Base-by-base conservation (phyloP, 345 rosid species). In the Melastoma malabathricum region DNA sequence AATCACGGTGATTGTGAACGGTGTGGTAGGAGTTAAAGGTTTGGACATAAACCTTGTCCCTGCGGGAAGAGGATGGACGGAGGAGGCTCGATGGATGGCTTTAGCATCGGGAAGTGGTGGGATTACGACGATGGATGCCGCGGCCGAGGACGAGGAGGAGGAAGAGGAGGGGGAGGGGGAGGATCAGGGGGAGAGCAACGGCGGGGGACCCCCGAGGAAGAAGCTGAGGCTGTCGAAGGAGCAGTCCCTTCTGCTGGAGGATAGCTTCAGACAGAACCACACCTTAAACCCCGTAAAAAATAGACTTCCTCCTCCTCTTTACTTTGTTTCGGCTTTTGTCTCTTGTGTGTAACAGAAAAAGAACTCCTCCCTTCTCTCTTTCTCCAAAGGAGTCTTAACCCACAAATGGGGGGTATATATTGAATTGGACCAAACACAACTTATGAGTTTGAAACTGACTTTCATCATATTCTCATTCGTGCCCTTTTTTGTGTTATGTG, bases 231-330 rank as follows among this genome's bases (percentile, higher is more conserved):
- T 90, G 13, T 66, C 92, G 6, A 90, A 89, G 59, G 98, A 86
- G 60, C 98, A 90, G 51, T 82, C 96, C 56, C 90, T 86, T 43
- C 94, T 86, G 46, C 94, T 90, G 1, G 98, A 90, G 71, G 98
- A 90, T 62, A 90, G 94, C 71, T 90, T 90, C 78, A 65, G 96
- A 61, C 92, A 72, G 48, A 78, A 86, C 52, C 96, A 86, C 66
- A 82, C 94, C 61, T 68, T 90, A 65, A 86, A 82, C 72, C 87
- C 92, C 23, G 95, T 86, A 63, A 54, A 23, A 47, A 44, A n/a
- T n/a, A 25, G 22, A 43, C 59, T 15, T 3, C 45, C 7, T 8
- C 41, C 48, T 27, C 43, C 25, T 49, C 16, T 51, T 50, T n/a
- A 10, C 43, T 50, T 22, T 22, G 25, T 22, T 22, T 22, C n/a